phyloP scores from a whole-genome alignment of 805 yeast genomes.

The Candida awuae region DNA sequence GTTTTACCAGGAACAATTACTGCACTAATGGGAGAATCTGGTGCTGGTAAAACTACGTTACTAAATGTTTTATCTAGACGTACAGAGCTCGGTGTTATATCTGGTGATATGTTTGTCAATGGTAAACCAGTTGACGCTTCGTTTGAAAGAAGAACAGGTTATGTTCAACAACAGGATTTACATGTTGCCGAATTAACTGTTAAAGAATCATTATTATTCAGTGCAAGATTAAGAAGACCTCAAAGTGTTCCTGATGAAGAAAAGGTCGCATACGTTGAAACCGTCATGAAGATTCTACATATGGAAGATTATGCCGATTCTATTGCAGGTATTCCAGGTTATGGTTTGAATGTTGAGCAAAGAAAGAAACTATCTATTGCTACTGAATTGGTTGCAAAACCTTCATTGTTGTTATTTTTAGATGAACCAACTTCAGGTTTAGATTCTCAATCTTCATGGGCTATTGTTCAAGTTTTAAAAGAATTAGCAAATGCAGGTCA shows the following conservation, averaged over 20 bases:
- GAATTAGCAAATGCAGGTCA: slow-evolving; percentile 45
- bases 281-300: slow-evolving; percentile 31
- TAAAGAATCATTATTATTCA: slow-evolving; percentile 40
- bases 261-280: slow-evolving; percentile 37
- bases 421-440: slow-evolving; percentile 59
- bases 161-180: slow-evolving; percentile 49
- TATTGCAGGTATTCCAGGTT: slow-evolving; percentile 38
- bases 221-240: slow-evolving; percentile 43
- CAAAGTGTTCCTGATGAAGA: slow-evolving; percentile 33
- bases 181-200: slow-evolving; percentile 45
- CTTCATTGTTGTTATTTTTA: slow-evolving; percentile 42
- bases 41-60: slow-evolving; percentile 57
- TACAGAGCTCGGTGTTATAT: slow-evolving; percentile 42
- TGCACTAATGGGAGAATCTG: slow-evolving; percentile 58
- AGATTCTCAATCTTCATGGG: slow-evolving; percentile 54
- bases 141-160: slow-evolving; percentile 47
- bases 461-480: slow-evolving; percentile 44
- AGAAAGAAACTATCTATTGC: slow-evolving; percentile 48
- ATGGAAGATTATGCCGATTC: slow-evolving; percentile 46
- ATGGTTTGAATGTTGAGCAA: slow-evolving; percentile 48
- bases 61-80: slow-evolving; percentile 47
- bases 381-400: slow-evolving; percentile 48
- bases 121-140: slow-evolving; percentile 41
- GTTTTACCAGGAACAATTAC: slow-evolving; percentile 49
- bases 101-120: slow-evolving; percentile 50